Evolutionary conservation across 352 stramenopile species (phyloP).

Genomic region (Pythium scleroteichum): DNA sequence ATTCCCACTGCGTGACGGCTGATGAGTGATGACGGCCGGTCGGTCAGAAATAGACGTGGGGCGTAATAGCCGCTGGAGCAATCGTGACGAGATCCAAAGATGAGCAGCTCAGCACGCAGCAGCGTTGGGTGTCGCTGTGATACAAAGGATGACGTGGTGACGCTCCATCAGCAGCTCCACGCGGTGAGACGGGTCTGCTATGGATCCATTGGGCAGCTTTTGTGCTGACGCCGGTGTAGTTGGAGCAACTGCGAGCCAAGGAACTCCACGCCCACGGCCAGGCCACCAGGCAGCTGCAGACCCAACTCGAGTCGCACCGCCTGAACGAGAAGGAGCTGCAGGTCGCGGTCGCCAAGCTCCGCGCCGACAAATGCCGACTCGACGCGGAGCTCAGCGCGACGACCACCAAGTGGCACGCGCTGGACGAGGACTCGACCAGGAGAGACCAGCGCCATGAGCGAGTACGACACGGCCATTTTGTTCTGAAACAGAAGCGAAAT

Average conservation of each 20-base stretch:
- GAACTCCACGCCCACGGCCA: constrained; percentile 55
- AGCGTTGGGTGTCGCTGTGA: neutral
- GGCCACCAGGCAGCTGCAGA: constrained; percentile 36
- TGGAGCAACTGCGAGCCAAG: constrained; percentile 29
- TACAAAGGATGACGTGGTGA: neutral
- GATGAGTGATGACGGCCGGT: neutral
- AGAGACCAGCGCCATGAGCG: constrained; percentile 10
- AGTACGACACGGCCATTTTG: neutral
- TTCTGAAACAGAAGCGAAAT: no score
- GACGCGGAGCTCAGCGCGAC: constrained; percentile 36
- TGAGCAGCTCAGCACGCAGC: neutral
- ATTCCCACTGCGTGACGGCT: no score
- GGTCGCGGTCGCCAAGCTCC: constrained; percentile 40
- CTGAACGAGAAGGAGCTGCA: constrained; percentile 39
- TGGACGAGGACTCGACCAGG: constrained; percentile 1
- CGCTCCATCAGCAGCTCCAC: neutral
- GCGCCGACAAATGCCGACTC: constrained; percentile 43
- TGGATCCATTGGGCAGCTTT: no score
- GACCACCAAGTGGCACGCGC: constrained; percentile 15
- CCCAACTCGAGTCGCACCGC: constrained; percentile 28
- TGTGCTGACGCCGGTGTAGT: neutral
- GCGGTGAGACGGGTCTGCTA: neutral
- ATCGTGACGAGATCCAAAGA: no score
- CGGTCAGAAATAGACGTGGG: neutral
- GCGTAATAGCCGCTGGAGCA: no score